These are phyloP conservation scores for Nematocida major DNA, from an alignment of 371 early-diverging fungal genomes.

Conservation along the genomic window DNA sequence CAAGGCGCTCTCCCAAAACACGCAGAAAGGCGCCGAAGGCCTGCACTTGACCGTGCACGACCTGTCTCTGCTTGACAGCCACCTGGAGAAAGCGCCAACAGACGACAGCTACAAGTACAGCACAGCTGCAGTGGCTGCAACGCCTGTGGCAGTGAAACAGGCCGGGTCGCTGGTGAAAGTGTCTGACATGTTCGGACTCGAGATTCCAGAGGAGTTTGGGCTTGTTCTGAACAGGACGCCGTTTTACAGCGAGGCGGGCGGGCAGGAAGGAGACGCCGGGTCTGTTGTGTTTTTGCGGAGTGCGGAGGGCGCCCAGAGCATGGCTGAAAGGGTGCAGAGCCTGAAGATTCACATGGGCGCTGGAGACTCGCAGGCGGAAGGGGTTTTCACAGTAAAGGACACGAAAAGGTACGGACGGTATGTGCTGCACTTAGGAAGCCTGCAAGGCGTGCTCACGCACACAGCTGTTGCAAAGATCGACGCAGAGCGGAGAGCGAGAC, in stretches of 20 bases:
- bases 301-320: constrained; percentile 61
- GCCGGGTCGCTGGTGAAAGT: background rate
- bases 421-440: constrained; percentile 81
- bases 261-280: constrained; percentile 95
- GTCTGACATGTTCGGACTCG: constrained; percentile 48
- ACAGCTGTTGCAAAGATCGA: constrained; percentile 70
- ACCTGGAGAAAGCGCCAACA: constrained; percentile 67
- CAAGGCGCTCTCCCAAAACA: constrained; percentile 57
- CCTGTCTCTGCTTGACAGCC: constrained; percentile 10
- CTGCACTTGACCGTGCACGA: constrained; percentile 38
- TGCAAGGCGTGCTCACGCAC: constrained; percentile 13
- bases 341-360: no score
- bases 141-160: constrained; percentile 13
- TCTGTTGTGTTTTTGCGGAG: constrained; percentile 72
- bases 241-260: constrained; percentile 96
- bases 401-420: constrained; percentile 86
- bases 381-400: constrained; percentile 71
- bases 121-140: constrained; percentile 14
- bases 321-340: background rate
- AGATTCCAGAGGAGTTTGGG: constrained; percentile 60
- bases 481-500: constrained; percentile 71
- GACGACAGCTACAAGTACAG: constrained; percentile 25
- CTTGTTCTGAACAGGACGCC: constrained; percentile 88
- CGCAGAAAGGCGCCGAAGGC: background rate
- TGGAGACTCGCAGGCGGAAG: constrained; percentile 1